phyloP scores from a whole-genome alignment of 1,284 basidiomycete species.

The Boletus chippewaensis region DNA sequence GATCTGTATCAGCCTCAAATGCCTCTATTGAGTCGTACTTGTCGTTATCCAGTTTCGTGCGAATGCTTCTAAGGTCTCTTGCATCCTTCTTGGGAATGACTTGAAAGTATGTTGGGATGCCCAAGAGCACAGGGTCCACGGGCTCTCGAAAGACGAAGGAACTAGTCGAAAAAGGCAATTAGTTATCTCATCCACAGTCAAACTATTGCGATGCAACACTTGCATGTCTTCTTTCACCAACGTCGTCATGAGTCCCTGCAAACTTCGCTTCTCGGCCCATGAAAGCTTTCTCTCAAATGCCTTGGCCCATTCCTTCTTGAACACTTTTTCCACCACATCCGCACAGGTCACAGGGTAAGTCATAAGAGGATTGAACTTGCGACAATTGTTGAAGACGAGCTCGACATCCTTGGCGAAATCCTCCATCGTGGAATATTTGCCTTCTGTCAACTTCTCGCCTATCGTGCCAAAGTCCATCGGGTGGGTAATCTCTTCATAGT shows the following conservation, averaged over 20 bases:
- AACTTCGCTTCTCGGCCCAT: constrained; percentile 74
- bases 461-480: constrained; percentile 97
- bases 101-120: constrained; percentile 79
- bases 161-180: constrained; percentile 32
- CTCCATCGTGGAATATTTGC: constrained; percentile 73
- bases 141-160: constrained; percentile 79
- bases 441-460: constrained; percentile 57
- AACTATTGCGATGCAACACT: constrained; percentile 29
- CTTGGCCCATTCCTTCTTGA: constrained; percentile 86
- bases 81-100: constrained; percentile 81
- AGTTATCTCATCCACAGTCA: constrained; percentile 1
- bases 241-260: constrained; percentile 68
- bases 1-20: constrained; percentile 75
- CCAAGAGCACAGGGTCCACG: constrained; percentile 72
- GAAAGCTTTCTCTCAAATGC: constrained; percentile 68
- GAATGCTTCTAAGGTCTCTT: constrained; percentile 81
- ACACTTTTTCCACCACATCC: constrained; percentile 65
- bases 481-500: constrained; percentile 85
- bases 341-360: constrained; percentile 74
- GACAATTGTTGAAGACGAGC: constrained; percentile 84
- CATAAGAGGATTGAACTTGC: constrained; percentile 79
- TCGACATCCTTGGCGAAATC: constrained; percentile 78
- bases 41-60: constrained; percentile 74
- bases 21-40: constrained; percentile 73
- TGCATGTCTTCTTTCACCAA: constrained; percentile 69